phyloP scores from a whole-genome alignment of 768 basidiomycete genomes.

The Suillus cothurnatus region DNA sequence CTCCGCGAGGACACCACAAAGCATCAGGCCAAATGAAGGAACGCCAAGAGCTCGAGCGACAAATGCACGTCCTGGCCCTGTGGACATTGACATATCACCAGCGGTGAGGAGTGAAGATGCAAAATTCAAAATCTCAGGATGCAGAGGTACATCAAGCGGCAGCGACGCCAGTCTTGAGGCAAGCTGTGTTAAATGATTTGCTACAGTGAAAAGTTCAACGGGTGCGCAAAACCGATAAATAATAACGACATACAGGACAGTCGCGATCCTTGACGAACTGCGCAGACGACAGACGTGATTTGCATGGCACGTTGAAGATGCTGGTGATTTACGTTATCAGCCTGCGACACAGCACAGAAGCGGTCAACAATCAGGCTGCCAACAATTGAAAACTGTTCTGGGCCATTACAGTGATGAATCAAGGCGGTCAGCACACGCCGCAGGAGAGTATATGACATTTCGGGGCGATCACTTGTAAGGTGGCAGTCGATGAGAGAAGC shows the following conservation, averaged over 20 bases:
- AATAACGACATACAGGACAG: conserved; percentile 50
- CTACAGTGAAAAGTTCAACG: conserved; percentile 23
- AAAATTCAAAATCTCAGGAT: conserved; percentile 35
- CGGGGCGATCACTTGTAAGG: conserved; percentile 42
- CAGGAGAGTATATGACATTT: conserved; percentile 53
- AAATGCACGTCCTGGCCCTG: conserved; percentile 50
- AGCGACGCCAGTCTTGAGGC: conserved; percentile 33
- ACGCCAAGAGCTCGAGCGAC: conserved; percentile 26
- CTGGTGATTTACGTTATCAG: conserved; percentile 30
- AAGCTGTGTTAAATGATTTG: conserved; percentile 39
- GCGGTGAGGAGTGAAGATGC: conserved; percentile 40
- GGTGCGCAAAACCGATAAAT: background rate
- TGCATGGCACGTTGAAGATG: conserved; percentile 55
- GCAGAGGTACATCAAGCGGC: conserved; percentile 27
- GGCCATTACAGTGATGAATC: conserved; percentile 77
- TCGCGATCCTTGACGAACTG: conserved; percentile 74
- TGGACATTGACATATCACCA: conserved; percentile 42
- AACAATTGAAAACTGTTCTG: conserved; percentile 62
- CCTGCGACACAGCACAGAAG: conserved; percentile 28
- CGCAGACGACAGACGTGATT: conserved; percentile 54
- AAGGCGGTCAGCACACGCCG: conserved; percentile 78
- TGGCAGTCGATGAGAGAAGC: conserved; percentile 57
- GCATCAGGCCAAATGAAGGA: conserved; percentile 48
- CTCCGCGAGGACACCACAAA: conserved; percentile 65
- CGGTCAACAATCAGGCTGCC: conserved; percentile 53